These are phyloP conservation scores for Gloeophyllum trabeum DNA, from an alignment of 768 basidiomycete genomes.

Conservation along the genomic window DNA sequence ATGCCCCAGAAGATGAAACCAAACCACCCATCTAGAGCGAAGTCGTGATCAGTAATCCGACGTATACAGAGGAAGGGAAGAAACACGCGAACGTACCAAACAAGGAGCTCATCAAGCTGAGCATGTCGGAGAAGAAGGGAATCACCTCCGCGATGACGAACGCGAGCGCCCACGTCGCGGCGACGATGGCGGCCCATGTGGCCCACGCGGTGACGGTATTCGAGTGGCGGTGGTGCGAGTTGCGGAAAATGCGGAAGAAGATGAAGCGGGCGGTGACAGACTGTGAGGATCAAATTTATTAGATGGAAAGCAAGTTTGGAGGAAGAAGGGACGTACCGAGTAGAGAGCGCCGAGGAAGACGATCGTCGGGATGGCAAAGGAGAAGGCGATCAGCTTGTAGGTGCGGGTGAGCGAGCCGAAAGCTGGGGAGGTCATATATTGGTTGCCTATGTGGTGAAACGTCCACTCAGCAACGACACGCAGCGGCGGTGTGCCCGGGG, in stretches of 20 bases:
- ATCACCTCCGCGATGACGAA: slow-evolving; percentile 18
- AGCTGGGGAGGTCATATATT: slow-evolving; percentile 33
- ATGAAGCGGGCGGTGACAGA: slow-evolving; percentile 31
- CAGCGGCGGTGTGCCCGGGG: neutral
- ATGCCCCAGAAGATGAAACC: slow-evolving; percentile 35
- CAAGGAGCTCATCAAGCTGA: slow-evolving; percentile 29
- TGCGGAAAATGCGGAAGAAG: slow-evolving; percentile 31
- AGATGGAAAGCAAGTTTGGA: neutral
- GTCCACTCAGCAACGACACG: neutral
- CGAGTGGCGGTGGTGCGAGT: slow-evolving; percentile 23
- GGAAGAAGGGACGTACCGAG: slow-evolving; percentile 17
- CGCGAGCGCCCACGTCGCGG: slow-evolving; percentile 13
- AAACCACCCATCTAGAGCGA: slow-evolving; percentile 19
- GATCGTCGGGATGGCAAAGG: slow-evolving; percentile 34
- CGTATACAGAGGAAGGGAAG: neutral
- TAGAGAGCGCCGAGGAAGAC: slow-evolving; percentile 33
- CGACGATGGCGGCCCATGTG: slow-evolving; percentile 14
- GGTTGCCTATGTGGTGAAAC: slow-evolving; percentile 16
- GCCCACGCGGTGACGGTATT: slow-evolving; percentile 16
- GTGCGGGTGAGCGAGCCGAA: slow-evolving; percentile 26
- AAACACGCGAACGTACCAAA: slow-evolving; percentile 20
- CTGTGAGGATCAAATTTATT: slow-evolving; percentile 8
- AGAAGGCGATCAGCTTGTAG: slow-evolving; percentile 31
- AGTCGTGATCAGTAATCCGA: neutral
- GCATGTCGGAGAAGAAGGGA: slow-evolving; percentile 26